Evolutionary conservation across 164 flowering plant genomes (phyloP).

Genomic region (Tetracentron sinense): DNA sequence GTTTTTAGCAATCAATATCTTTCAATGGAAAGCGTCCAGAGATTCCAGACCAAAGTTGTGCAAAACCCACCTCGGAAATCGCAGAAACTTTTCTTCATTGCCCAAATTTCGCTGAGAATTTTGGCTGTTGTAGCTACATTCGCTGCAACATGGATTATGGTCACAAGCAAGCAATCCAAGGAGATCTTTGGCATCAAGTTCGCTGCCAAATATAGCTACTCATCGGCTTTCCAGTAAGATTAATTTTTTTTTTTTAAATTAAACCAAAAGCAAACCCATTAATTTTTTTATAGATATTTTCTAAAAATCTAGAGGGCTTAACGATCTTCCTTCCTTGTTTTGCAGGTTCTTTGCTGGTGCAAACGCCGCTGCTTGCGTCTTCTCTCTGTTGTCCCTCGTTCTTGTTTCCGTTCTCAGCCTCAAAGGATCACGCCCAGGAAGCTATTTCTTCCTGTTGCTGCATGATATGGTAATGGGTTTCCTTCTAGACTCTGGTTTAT

Average conservation of each 20-base stretch:
- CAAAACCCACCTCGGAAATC: constrained; percentile 12
- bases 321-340: too few species aligned
- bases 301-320: too few species aligned
- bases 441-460: constrained; percentile 36
- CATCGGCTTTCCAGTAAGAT: constrained; percentile 40
- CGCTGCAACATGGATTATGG: constrained; percentile 28
- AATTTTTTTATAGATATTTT: too few species aligned
- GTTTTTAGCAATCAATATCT: background rate
- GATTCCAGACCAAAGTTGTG: too few species aligned
- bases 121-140: constrained; percentile 20
- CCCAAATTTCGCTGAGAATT: constrained; percentile 32
- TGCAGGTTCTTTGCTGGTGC: constrained; percentile 35
- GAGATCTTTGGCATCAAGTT: constrained; percentile 24
- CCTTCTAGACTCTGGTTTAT: too few species aligned
- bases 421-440: constrained; percentile 15
- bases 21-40: background rate
- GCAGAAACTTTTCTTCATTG: constrained; percentile 1
- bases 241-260: background rate
- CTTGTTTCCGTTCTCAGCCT: constrained; percentile 5
- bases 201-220: constrained; percentile 38
- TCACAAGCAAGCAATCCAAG: constrained; percentile 28
- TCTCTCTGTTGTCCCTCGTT: constrained; percentile 32
- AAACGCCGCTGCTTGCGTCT: constrained; percentile 21
- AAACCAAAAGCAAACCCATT: too few species aligned
- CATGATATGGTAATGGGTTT: constrained; percentile 44